Evolutionary conservation across 768 basidiomycete species (phyloP).

Genomic region (Mrakia hoshinonis): DNA sequence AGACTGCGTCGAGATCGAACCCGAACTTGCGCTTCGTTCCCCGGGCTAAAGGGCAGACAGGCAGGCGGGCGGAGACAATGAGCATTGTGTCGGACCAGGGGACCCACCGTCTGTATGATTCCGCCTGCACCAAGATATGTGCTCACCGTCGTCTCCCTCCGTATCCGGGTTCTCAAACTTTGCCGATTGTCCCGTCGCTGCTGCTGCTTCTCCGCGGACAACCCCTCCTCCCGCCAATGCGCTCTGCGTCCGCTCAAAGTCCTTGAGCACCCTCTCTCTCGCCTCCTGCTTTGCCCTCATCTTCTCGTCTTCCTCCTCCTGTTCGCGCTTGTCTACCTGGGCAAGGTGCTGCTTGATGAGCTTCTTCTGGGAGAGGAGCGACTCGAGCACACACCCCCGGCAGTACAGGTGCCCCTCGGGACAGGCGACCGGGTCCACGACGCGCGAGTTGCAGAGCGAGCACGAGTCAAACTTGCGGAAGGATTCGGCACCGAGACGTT

Average conservation of each 20-base stretch:
- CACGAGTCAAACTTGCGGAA: constrained; percentile 90
- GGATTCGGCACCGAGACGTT: constrained; percentile 69
- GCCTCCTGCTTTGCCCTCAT: constrained; percentile 61
- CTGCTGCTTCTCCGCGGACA: not conserved
- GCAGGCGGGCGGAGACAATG: not conserved
- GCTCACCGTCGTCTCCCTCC: constrained; percentile 11
- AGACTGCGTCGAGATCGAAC: constrained; percentile 73
- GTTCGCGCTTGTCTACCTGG: constrained; percentile 61
- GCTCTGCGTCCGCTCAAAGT: constrained; percentile 81
- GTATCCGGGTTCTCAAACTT: not conserved
- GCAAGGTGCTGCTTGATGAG: constrained; percentile 86
- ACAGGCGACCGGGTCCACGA: constrained; percentile 75
- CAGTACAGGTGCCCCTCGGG: constrained; percentile 84
- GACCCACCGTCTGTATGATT: no score
- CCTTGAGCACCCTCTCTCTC: constrained; percentile 73
- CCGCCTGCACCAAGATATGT: not conserved
- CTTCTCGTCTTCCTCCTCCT: constrained; percentile 72
- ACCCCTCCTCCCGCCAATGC: constrained; percentile 52
- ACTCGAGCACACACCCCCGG: constrained; percentile 78
- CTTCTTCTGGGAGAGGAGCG: constrained; percentile 65
- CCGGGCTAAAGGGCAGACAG: constrained; percentile 47
- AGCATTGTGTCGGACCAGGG: not conserved
- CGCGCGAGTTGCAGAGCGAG: constrained; percentile 57
- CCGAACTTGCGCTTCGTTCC: constrained; percentile 77
- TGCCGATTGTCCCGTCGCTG: not conserved